Evolutionary conservation across 257 asterid genomes (phyloP), one percentile per base, ranked within the genome.

Genomic region (Coffea eugenioides): DNA sequence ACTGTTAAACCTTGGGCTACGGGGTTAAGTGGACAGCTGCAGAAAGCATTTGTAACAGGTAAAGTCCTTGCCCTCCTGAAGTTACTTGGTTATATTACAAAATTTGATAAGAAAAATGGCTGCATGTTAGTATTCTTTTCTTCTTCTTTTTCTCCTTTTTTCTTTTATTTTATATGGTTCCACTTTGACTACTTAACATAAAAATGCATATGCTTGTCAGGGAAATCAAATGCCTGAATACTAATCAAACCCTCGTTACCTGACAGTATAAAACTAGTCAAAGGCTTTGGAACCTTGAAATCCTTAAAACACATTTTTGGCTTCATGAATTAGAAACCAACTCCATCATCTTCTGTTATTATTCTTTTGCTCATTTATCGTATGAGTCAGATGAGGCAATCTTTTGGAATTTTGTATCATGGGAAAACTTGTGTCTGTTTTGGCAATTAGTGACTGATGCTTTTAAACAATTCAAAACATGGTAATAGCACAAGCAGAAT

Each of bases 41-140:
- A 78, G 82, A 86, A 86, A 77, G 89, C 87, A 69, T 83, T 86
- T 71, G 83, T 86, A 49, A 59, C 89, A 78, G 89, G 89, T 86
- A 49, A 69, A 31, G 1, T 72, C 48, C 82, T 46, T 9, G 51
- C 51, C 3, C 69, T 81, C 59, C 70, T 41, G 23, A n/a, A 70
- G 43, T 34, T 31, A 9, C 15, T 9, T 21, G 69, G 69, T 15
- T 71, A 62, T 27, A 2, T 3, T 68, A 34, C 41, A 23, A 20
- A 4, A 31, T 43, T 23, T 31, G 13, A 15, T 34, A 78, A 39
- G 59, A 77, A 27, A 25, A 78, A 21, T 13, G 25, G 51, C 15
- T 59, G 6, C 23, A 21, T 54, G 16, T 48, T 72, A 25, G 64
- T 57, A 20, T 57, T 18, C n/a, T 20, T 21, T 57, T 21, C 65